A percentile compares a stretch with the other conserved stretches of the same genome.
Evolutionary conservation across 345 rosid species (phyloP).

Genomic region (Eucalyptus urophylla): DNA sequence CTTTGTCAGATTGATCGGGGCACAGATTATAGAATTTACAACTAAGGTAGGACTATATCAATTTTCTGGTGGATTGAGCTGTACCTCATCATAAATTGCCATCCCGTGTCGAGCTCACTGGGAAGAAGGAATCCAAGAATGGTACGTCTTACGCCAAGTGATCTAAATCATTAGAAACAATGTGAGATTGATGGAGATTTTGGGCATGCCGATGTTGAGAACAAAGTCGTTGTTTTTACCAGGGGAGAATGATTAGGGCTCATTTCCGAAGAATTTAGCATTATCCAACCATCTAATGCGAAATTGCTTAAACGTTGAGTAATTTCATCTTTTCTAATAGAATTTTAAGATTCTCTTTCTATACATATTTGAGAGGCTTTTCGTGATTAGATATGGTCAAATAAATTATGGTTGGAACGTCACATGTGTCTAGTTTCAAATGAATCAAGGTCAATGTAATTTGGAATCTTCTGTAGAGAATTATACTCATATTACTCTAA

Average conservation of each 20-base stretch:
- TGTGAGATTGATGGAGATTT: background rate
- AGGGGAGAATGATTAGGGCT: background rate
- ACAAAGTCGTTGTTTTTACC: background rate
- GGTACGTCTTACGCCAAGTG: background rate
- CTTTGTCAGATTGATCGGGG: background rate
- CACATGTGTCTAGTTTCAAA: background rate
- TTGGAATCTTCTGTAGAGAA: background rate
- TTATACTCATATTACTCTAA: background rate
- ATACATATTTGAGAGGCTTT: background rate
- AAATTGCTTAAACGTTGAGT: background rate
- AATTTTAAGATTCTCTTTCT: background rate
- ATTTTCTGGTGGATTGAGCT: background rate
- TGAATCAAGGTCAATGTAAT: background rate
- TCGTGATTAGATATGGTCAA: background rate
- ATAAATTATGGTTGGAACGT: background rate
- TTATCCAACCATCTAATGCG: background rate
- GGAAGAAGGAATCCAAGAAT: no score
- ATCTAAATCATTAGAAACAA: background rate
- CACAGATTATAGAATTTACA: background rate
- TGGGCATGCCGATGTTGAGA: background rate
- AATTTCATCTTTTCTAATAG: background rate
- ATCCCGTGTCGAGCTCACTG: background rate
- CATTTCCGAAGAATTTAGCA: background rate
- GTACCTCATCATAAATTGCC: background rate
- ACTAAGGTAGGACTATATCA: background rate